Evolutionary conservation across 257 asterid species (phyloP).

Genomic region (Eustoma russellianum): DNA sequence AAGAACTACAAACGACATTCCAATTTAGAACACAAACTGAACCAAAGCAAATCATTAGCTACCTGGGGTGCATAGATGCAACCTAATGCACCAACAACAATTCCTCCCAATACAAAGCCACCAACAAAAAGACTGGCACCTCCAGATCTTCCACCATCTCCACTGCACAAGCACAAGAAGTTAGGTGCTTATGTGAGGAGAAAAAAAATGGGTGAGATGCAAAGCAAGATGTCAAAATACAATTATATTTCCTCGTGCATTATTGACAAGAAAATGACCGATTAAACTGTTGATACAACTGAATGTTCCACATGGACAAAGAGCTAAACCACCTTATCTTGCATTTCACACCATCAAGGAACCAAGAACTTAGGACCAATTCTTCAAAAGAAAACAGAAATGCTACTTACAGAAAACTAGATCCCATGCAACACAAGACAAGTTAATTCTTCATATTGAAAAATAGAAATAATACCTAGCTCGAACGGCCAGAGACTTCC

Average conservation of each 20-base stretch:
- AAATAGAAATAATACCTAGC: conserved; percentile 17
- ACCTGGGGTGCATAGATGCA: conserved; percentile 46
- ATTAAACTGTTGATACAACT: neutral
- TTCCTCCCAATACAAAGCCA: conserved; percentile 40
- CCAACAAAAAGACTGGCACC: conserved; percentile 28
- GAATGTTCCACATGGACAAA: too few relatives aligned
- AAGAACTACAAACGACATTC: neutral
- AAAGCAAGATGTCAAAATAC: neutral
- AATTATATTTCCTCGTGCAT: neutral
- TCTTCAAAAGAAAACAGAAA: too few relatives aligned
- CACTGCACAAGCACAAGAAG: conserved; percentile 18
- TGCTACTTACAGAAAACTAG: too few relatives aligned
- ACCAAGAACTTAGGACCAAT: neutral
- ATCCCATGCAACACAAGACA: neutral
- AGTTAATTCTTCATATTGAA: neutral
- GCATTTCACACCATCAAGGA: neutral
- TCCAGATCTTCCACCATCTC: conserved; percentile 23
- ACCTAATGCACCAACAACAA: conserved; percentile 36
- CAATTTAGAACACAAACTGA: neutral
- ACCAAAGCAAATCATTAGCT: neutral
- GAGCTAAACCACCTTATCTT: too few relatives aligned
- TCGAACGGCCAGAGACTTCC: conserved; percentile 17
- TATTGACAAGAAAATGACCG: too few relatives aligned
- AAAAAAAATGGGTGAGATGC: neutral
- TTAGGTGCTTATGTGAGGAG: neutral